phyloP scores from a whole-genome alignment of 1,284 basidiomycete species.

The Cutaneotrichosporon sp. region DNA sequence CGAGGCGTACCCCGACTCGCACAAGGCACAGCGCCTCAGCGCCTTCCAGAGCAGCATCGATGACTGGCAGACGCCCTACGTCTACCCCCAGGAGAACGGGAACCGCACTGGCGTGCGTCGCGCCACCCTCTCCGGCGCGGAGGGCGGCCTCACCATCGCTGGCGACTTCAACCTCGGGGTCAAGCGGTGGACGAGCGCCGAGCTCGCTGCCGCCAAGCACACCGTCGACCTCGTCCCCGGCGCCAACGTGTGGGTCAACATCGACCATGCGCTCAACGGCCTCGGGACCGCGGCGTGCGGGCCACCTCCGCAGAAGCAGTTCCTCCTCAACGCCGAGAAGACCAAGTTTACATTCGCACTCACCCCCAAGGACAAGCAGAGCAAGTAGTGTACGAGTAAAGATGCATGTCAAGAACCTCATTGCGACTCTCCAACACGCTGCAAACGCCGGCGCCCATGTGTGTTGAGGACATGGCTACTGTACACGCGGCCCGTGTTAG shows the following conservation, averaged over 20 bases:
- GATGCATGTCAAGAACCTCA: too few relatives aligned
- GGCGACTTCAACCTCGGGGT: slow-evolving; percentile 18
- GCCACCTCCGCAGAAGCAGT: not conserved
- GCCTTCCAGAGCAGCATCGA: slow-evolving; percentile 16
- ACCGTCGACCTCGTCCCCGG: slow-evolving; percentile 23
- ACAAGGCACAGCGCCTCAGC: slow-evolving; percentile 13
- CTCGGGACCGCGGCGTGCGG: slow-evolving; percentile 19
- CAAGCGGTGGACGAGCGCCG: slow-evolving; percentile 25
- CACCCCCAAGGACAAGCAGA: not conserved
- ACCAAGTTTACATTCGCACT: not conserved
- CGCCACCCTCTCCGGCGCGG: slow-evolving; percentile 12
- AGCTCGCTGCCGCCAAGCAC: slow-evolving; percentile 24
- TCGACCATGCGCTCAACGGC: slow-evolving; percentile 23
- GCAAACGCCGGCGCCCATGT: too few relatives aligned
- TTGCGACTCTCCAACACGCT: too few relatives aligned
- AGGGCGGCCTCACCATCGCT: not conserved
- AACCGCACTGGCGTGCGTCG: slow-evolving; percentile 20
- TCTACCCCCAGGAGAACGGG: slow-evolving; percentile 32
- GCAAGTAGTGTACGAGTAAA: not conserved
- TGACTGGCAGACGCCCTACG: slow-evolving; percentile 28
- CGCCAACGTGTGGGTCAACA: slow-evolving; percentile 26
- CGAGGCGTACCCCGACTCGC: slow-evolving; percentile 26
- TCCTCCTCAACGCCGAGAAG: not conserved
- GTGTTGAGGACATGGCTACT: too few relatives aligned
- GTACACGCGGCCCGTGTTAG: too few relatives aligned